Evolutionary conservation across 441 rosid species (phyloP), one percentile per base, ranked within the genome.

Genomic region (Manihot esculenta): DNA sequence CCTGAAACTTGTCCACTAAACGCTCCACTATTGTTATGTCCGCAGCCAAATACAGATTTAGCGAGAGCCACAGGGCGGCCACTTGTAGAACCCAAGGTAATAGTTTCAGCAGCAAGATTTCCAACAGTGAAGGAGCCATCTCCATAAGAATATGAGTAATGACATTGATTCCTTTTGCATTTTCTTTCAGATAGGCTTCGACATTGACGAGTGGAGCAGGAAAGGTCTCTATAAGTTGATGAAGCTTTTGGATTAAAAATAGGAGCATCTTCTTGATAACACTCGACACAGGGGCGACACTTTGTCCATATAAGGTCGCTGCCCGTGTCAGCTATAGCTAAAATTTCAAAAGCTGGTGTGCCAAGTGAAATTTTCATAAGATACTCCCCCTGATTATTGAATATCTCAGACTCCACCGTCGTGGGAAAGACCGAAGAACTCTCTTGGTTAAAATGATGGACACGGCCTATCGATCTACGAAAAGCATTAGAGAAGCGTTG

Each of bases 261-360:
- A 15, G 80, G 85, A 56, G 70, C 76, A 0, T 65, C 72, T 62
- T 89, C 86, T 56, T 65, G 42, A 74, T 77, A 89, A 57, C 93
- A 91, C 18, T 64, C 26, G 10, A 63, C 5, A 70, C 92, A 88
- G 0, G 97, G 91, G 50, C 70, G 66, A 73, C 97, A 91, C 17
- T 88, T 90, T 8, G 84, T 74, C 90, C 92, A 90, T 0, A 74
- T 82, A 50, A 90, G 84, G 60, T 90, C 92, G 20, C 90, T 88
- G 10, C 90, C 93, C 0, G 93, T 88, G 64, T 88, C 89, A 5
- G 87, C 89, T 0, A 84, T 77, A 15, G 64, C 88, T 0, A 83
- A 44, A 21, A 81, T 70, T 55, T 69, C 60, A 0, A 80, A 2
- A 3, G 85, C 77, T 3, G 91, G 96, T 1, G 88, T 82, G 26